These are phyloP conservation scores for Naganishia cerealis DNA, from an alignment of 1,284 basidiomycete genomes.

Conservation along the genomic window DNA sequence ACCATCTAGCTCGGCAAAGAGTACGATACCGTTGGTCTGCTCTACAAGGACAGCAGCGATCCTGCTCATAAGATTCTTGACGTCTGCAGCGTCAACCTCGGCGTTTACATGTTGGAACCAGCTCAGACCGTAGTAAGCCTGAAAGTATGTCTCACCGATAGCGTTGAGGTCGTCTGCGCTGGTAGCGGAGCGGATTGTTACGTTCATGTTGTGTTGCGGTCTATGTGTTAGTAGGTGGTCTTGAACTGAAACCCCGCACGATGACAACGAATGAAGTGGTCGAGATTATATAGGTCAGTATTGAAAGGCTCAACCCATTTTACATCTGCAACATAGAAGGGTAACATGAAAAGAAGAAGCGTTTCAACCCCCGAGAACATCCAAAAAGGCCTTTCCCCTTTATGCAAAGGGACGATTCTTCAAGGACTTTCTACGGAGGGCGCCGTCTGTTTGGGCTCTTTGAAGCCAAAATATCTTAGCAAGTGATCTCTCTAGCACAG, in stretches of 20 bases:
- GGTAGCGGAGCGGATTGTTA: constrained; percentile 13
- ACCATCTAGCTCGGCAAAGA: constrained; percentile 10
- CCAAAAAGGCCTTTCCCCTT: not conserved
- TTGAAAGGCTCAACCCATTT: not conserved
- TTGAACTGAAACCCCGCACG: not conserved
- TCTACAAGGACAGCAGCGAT: not conserved
- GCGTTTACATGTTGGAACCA: constrained; percentile 26
- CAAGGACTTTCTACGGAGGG: not conserved
- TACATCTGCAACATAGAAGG: not conserved
- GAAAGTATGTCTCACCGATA: constrained; percentile 18
- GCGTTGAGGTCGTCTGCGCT: not conserved
- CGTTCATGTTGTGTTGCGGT: constrained; percentile 5
- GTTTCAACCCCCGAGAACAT: not conserved
- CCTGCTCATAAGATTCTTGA: constrained; percentile 5
- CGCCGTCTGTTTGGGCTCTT: no score
- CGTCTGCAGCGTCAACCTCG: constrained; percentile 7
- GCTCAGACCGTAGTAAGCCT: constrained; percentile 5
- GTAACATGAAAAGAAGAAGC: not conserved
- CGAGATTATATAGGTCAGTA: not conserved
- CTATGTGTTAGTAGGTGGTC: not conserved
- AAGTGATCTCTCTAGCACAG: no score
- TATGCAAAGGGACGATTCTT: not conserved
- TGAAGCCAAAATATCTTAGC: no score
- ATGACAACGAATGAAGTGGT: not conserved
- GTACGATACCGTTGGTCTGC: not conserved